Base-by-base conservation (phyloP, 768 basidiomycete species). In the Termitomyces sp. region DNA sequence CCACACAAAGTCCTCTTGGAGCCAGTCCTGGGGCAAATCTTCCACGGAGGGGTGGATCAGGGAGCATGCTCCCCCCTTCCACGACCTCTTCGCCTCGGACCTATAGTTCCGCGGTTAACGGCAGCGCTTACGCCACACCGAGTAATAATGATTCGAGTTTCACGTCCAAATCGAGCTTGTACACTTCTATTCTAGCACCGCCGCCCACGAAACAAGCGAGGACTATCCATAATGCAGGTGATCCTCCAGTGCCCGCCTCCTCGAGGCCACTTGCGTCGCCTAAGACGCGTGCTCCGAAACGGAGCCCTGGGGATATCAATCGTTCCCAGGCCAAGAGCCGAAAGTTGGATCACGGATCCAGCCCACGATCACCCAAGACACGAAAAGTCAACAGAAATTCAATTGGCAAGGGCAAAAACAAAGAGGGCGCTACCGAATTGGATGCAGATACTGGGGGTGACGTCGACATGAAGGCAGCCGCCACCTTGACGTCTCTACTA, bases 391-490 rank as follows among this genome's bases (percentile, higher is more conserved):
- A 78, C 64, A 64, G 69, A 51, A 70, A 68, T 54, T 67, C 75
- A 18, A 61, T 65, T 37, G 73, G 75, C 62, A 84, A 80, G 69
- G 78, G 81, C 61, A 83, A 76, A 59, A 64, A 44, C 60, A 60
- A 26, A 51, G 34, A 36, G 22, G 34, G 22, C 9, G 58, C 63
- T 63, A 65, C 60, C 54, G 71, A 60, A 26, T 41, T 52, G 51
- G n/a, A n/a, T 52, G 65, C 66, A 67, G 68, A 79, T 53, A 73
- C 72, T 15, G 81, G 82, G 57, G 81, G 77, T 13, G 86, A 86
- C 63, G 77, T 87, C 51, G 89, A 90, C 69, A 87, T 91, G 81
- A 88, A 91, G 69, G 90, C 90, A 41, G 90, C 90, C 7, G 88
- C 86, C 28, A 88, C 90, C 9, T 75, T 92, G 62, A 91, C 90